phyloP scores from a whole-genome alignment of 73 alveolate genomes.

The Blepharisma japonicum region DNA sequence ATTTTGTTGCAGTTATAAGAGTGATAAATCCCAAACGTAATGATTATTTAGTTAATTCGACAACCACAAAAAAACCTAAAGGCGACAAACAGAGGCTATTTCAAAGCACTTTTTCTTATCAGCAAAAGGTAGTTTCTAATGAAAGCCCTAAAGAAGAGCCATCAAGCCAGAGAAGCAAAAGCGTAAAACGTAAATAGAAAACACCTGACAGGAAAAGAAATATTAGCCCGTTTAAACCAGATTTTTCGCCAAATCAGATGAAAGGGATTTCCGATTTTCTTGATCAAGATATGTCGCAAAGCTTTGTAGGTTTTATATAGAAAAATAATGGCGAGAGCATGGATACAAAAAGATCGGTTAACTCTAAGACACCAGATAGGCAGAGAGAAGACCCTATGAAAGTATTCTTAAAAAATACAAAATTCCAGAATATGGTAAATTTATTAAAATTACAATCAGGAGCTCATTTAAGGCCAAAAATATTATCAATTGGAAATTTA shows the following conservation, averaged over 20 bases:
- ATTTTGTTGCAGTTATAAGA: conserved; percentile 13
- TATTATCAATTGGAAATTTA: background rate
- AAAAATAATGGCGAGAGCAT: background rate
- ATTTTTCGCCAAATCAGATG: background rate
- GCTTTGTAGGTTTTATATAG: background rate
- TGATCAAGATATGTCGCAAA: background rate
- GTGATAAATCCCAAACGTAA: conserved; percentile 28
- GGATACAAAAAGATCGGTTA: too few relatives aligned
- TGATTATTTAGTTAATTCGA: background rate
- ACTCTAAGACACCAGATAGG: background rate
- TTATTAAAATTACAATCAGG: background rate
- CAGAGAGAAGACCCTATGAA: conserved; percentile 7
- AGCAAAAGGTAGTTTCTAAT: conserved; percentile 12
- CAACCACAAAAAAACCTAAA: background rate
- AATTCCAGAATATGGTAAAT: conserved; percentile 1
- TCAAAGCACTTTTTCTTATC: background rate
- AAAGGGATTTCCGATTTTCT: background rate
- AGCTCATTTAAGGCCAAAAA: conserved; percentile 17
- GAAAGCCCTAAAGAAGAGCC: background rate
- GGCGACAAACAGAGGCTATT: background rate
- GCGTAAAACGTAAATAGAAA: background rate
- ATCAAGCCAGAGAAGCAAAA: conserved; percentile 3
- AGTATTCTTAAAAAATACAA: conserved; percentile 7
- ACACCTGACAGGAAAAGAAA: background rate
- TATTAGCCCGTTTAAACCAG: background rate